Percentiles rank a stretch among this genome's conserved stretches.
phyloP scores from a whole-genome alignment of 495 filamentous ascomycete species.

The Penicillium antarcticum region DNA sequence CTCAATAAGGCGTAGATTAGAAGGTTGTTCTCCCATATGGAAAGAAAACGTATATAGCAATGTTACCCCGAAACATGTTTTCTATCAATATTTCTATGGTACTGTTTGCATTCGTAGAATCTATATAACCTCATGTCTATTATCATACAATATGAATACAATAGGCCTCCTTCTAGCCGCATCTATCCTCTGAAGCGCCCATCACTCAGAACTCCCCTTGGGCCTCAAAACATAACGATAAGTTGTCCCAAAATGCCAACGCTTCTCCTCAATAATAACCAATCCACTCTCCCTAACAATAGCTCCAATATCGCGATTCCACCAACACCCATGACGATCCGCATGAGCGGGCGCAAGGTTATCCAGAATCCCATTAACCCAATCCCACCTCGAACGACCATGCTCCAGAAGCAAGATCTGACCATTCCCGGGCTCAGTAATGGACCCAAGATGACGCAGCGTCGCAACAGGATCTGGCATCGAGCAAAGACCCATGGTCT shows the following conservation, averaged over 20 bases:
- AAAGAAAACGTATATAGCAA: too few species aligned
- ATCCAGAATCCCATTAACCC: constrained; percentile 79
- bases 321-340: constrained; percentile 88
- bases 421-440: constrained; percentile 51
- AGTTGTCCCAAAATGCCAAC: constrained; percentile 75
- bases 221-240: constrained; percentile 63
- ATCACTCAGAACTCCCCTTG: constrained; percentile 4
- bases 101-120: too few species aligned
- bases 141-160: not conserved
- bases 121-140: not conserved
- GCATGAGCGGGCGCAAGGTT: constrained; percentile 74
- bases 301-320: constrained; percentile 84
- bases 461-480: constrained; percentile 69
- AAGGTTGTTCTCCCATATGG: too few species aligned
- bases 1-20: too few species aligned
- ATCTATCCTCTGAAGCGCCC: not conserved
- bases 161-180: not conserved
- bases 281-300: constrained; percentile 79
- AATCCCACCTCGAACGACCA: constrained; percentile 71
- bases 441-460: constrained; percentile 48
- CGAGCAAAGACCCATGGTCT: constrained; percentile 92
- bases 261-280: constrained; percentile 68
- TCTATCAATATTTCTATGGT: too few species aligned
- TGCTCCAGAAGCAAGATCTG: constrained; percentile 88
- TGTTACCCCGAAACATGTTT: too few species aligned